Percentiles rank a stretch among this genome's conserved stretches.
phyloP scores from a whole-genome alignment of 106 monocot genomes.

The Dendrobium catenatum region DNA sequence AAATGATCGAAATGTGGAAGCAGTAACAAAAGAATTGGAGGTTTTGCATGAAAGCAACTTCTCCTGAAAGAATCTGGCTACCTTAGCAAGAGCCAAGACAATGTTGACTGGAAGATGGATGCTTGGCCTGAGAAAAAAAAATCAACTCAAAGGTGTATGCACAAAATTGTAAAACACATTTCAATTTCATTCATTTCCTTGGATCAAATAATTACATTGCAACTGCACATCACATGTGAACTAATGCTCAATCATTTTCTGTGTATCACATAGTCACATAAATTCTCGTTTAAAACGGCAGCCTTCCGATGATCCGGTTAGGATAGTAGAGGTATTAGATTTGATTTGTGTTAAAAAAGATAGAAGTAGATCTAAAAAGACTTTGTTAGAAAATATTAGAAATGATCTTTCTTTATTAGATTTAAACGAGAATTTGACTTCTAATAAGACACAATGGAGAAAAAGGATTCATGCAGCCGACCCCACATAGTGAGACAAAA shows the following conservation, averaged over 20 bases:
- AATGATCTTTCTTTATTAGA: too few species aligned
- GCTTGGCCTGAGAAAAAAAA: slow-evolving; percentile 48
- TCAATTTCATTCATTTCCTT: neutral
- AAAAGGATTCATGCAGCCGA: too few species aligned
- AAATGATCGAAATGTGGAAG: slow-evolving; percentile 30
- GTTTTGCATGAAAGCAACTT: slow-evolving; percentile 24
- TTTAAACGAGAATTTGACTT: too few species aligned
- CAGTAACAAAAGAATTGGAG: slow-evolving; percentile 18
- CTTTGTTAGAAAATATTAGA: too few species aligned
- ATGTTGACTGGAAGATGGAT: slow-evolving; percentile 55
- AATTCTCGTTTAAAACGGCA: too few species aligned
- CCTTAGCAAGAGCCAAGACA: slow-evolving; percentile 23
- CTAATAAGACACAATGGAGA: too few species aligned
- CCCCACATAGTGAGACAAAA: too few species aligned
- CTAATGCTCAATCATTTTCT: neutral
- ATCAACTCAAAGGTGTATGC: neutral
- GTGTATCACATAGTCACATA: neutral
- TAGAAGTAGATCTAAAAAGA: too few species aligned
- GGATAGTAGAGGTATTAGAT: too few species aligned
- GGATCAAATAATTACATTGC: neutral
- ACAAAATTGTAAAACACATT: slow-evolving; percentile 4
- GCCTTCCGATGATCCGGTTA: too few species aligned
- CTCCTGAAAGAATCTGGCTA: slow-evolving; percentile 25
- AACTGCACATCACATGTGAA: neutral
- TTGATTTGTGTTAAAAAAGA: too few species aligned